Evolutionary conservation across 2,329 filamentous ascomycete species (phyloP).

Genomic region (Aspergillus sp.): DNA sequence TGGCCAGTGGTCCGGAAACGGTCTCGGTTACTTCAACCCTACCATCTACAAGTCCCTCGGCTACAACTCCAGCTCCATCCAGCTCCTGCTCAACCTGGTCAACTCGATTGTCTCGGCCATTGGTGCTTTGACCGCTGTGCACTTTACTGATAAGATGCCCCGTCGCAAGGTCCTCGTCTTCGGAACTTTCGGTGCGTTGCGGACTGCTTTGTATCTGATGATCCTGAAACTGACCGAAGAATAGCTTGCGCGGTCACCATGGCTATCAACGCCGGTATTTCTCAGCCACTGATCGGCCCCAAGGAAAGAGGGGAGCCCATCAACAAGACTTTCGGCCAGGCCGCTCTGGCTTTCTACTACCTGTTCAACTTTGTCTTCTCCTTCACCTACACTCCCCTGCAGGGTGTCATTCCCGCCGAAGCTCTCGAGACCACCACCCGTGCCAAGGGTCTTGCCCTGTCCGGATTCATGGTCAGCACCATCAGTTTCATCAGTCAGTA

Average conservation of each 20-base stretch:
- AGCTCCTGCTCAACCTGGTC: slow-evolving; percentile 50
- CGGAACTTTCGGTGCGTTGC: slow-evolving; percentile 40
- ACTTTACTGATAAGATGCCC: slow-evolving; percentile 47
- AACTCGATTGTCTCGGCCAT: slow-evolving; percentile 49
- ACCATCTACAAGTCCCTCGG: slow-evolving; percentile 16
- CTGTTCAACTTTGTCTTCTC: slow-evolving; percentile 52
- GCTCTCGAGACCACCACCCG: slow-evolving; percentile 50
- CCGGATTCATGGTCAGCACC: slow-evolving; percentile 46
- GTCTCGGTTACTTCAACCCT: slow-evolving; percentile 10
- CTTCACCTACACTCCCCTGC: slow-evolving; percentile 52
- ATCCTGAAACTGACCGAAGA: neutral
- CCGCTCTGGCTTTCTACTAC: slow-evolving; percentile 50
- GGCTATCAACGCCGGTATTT: slow-evolving; percentile 48
- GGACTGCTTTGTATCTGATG: neutral
- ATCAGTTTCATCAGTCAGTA: slow-evolving; percentile 53
- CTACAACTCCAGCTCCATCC: slow-evolving; percentile 28
- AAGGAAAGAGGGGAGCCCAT: slow-evolving; percentile 23
- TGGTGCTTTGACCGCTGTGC: slow-evolving; percentile 46
- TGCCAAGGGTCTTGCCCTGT: slow-evolving; percentile 49
- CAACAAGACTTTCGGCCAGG: slow-evolving; percentile 39
- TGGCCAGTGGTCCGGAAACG: slow-evolving; percentile 11
- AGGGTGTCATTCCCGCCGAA: slow-evolving; percentile 49
- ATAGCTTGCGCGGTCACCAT: slow-evolving; percentile 42
- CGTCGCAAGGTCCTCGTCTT: slow-evolving; percentile 48
- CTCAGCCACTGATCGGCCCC: slow-evolving; percentile 33